These are phyloP conservation scores for Nitzschia palea DNA, from an alignment of 108 stramenopile species.

Conservation along the genomic window DNA sequence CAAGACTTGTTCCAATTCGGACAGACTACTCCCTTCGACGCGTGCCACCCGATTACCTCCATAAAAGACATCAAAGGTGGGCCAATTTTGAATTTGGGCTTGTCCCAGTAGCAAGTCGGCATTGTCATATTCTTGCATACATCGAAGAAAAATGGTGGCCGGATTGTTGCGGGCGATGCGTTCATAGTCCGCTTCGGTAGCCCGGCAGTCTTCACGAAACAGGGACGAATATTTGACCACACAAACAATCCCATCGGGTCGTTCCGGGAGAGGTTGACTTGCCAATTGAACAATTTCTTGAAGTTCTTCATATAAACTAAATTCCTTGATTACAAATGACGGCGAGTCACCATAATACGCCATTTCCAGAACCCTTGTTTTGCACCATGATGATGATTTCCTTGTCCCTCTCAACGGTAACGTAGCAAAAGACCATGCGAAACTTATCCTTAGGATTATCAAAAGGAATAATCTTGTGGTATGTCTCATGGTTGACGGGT, in stretches of 20 bases:
- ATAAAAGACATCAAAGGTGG: slow-evolving; percentile 49
- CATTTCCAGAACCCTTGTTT: no score
- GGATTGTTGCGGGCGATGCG: slow-evolving; percentile 61
- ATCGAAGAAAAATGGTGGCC: slow-evolving; percentile 59
- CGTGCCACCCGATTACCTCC: slow-evolving; percentile 63
- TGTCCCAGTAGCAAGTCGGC: slow-evolving; percentile 42
- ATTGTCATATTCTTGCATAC: slow-evolving; percentile 63
- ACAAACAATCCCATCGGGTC: slow-evolving; percentile 70
- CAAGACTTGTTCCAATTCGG: slow-evolving; percentile 54
- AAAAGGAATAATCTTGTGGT: no score
- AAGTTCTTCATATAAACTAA: slow-evolving; percentile 57
- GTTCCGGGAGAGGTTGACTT: slow-evolving; percentile 51
- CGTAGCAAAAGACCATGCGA: no score
- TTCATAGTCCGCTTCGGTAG: slow-evolving; percentile 68
- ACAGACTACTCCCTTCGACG: slow-evolving; percentile 39
- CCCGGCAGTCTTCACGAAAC: slow-evolving; percentile 27
- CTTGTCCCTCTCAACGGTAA: no score
- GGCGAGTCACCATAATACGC: slow-evolving; percentile 45
- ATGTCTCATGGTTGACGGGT: no score
- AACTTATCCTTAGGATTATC: no score
- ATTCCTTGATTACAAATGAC: slow-evolving; percentile 50
- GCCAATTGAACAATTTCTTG: slow-evolving; percentile 64
- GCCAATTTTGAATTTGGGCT: slow-evolving; percentile 39
- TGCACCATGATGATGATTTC: no score
- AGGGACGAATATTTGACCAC: slow-evolving; percentile 59